Conservation (phyloP, 306 rosid species). For the Glycine latifolia region DNA sequence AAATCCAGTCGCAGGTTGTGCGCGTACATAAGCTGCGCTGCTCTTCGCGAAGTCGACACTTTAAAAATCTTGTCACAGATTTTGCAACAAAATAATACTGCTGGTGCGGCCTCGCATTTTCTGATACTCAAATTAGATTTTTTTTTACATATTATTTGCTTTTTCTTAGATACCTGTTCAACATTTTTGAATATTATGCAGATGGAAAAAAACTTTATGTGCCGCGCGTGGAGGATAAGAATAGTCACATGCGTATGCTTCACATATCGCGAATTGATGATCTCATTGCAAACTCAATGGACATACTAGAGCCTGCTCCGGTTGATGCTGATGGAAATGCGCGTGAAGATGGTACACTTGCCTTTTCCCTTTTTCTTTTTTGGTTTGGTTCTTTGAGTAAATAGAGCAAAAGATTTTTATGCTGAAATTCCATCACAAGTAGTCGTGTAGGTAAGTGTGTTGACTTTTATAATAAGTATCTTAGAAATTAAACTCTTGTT, state of each 20-base stretch:
- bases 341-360: slow-evolving; percentile 81
- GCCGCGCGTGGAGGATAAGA: slow-evolving; percentile 95
- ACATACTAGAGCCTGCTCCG: slow-evolving; percentile 87
- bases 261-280: slow-evolving; percentile 77
- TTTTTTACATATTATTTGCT: no score
- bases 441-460: neutral
- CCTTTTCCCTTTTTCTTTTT: neutral
- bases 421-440: neutral
- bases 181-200: slow-evolving; percentile 6
- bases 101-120: slow-evolving; percentile 22
- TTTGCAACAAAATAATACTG: slow-evolving; percentile 54
- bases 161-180: no score
- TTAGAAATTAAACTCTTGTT: no score
- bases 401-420: no score
- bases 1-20: slow-evolving; percentile 72
- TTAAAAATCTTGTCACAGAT: slow-evolving; percentile 65
- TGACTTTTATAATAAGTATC: neutral
- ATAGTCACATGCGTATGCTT: slow-evolving; percentile 92
- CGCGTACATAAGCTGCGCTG: slow-evolving; percentile 85
- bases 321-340: slow-evolving; percentile 80
- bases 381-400: neutral
- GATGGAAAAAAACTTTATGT: slow-evolving; percentile 71
- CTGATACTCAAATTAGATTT: no score
- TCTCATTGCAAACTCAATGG: slow-evolving; percentile 88
- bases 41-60: slow-evolving; percentile 90